Evolutionary conservation across 257 asterid genomes (phyloP).

Genomic region (Ilex asprella): DNA sequence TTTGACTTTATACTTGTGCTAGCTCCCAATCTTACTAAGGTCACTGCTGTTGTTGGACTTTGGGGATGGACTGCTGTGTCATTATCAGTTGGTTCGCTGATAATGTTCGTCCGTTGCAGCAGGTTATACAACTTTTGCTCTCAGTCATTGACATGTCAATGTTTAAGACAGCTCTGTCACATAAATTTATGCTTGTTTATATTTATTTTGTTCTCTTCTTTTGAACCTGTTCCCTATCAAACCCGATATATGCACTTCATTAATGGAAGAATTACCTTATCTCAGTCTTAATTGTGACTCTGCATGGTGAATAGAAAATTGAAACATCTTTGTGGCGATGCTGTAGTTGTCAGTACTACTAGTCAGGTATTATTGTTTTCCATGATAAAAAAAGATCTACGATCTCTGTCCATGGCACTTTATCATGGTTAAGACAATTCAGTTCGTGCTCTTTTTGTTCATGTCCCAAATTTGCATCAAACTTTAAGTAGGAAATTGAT

Average conservation of each 20-base stretch:
- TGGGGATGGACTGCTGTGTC: constrained; percentile 94
- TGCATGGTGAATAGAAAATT: not conserved
- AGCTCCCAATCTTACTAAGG: constrained; percentile 78
- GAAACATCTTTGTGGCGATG: not conserved
- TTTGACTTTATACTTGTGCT: constrained; percentile 25
- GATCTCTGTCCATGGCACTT: not conserved
- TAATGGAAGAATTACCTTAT: not conserved
- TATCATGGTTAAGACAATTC: not conserved
- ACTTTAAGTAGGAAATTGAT: too few relatives aligned
- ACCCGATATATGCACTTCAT: not conserved
- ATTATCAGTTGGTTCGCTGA: constrained; percentile 57
- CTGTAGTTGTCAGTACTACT: not conserved
- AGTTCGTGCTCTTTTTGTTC: not conserved
- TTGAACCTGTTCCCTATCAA: not conserved
- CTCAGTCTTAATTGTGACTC: too few relatives aligned
- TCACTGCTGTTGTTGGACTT: constrained; percentile 86
- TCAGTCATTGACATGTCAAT: constrained; percentile 2
- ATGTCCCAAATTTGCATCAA: too few relatives aligned
- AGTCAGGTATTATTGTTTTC: not conserved
- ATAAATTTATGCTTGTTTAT: not conserved
- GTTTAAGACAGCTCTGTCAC: not conserved
- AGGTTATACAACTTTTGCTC: constrained; percentile 40
- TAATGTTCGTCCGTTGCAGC: constrained; percentile 72
- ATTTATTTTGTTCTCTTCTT: not conserved
- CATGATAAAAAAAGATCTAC: too few relatives aligned